Evolutionary conservation across 768 basidiomycete genomes (phyloP).

Genomic region (Rubroboletus satanas): DNA sequence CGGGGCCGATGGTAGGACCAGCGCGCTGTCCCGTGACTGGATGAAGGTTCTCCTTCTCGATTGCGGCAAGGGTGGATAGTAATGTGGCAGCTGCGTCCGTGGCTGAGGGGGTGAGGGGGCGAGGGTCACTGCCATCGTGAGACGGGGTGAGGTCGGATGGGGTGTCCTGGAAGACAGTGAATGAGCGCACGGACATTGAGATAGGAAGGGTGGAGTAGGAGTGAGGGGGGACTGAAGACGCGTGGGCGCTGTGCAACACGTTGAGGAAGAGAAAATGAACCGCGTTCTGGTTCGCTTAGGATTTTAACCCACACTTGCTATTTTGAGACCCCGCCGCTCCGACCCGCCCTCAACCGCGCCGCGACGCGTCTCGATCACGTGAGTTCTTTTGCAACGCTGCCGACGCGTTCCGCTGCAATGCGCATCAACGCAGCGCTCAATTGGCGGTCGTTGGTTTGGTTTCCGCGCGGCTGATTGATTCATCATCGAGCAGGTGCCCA

Average conservation of each 20-base stretch:
- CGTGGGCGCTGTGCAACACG: constrained; percentile 33
- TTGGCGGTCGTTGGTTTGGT: constrained; percentile 4
- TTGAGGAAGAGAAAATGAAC: constrained; percentile 26
- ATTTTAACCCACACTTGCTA: constrained; percentile 29
- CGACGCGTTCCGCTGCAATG: no score
- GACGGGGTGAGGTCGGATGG: constrained; percentile 37
- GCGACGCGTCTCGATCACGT: constrained; percentile 31
- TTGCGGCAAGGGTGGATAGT: constrained; percentile 35
- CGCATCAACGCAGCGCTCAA: no score
- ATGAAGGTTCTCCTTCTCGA: constrained; percentile 78
- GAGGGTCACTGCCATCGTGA: constrained; percentile 21
- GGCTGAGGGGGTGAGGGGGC: constrained; percentile 16
- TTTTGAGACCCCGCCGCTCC: constrained; percentile 35
- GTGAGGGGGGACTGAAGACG: constrained; percentile 4
- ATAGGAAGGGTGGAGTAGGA: constrained; percentile 11
- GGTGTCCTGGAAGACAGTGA: constrained; percentile 62
- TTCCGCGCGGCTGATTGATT: neutral
- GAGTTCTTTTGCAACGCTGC: neutral
- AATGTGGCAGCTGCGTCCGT: constrained; percentile 31
- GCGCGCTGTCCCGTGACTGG: constrained; percentile 68
- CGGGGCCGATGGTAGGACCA: constrained; percentile 33
- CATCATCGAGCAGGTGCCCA: constrained; percentile 11
- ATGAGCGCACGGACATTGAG: constrained; percentile 54
- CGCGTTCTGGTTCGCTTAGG: constrained; percentile 23
- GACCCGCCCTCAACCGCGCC: constrained; percentile 23